Conservation (phyloP, 805 yeast genomes). For the Candida pseudofarinosa region DNA sequence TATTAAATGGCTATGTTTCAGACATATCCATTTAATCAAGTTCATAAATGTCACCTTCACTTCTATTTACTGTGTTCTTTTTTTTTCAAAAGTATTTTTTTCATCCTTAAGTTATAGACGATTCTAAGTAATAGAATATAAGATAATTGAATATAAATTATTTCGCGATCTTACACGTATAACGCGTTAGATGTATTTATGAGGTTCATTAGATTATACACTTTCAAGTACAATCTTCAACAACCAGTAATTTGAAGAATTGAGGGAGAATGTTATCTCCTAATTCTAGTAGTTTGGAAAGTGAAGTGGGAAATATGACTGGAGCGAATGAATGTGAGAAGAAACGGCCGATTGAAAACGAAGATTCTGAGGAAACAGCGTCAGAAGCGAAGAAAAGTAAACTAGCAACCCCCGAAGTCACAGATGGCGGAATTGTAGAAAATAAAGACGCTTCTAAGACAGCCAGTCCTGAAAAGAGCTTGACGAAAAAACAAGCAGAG, state of each 20-base stretch:
- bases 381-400: neutral
- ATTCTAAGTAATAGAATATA: no score
- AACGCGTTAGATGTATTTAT: no score
- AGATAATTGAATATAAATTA: no score
- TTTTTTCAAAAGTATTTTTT: no score
- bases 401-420: neutral
- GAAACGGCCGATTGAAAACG: neutral
- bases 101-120: no score
- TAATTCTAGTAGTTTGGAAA: neutral
- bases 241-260: no score
- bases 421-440: neutral
- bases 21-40: no score
- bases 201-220: no score
- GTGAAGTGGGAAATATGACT: neutral
- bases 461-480: constrained; percentile 1
- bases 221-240: no score
- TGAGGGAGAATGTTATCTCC: neutral
- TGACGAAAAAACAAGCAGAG: constrained; percentile 9
- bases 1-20: no score
- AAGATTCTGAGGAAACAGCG: neutral
- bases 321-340: neutral
- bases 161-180: no score
- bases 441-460: neutral
- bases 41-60: neutral
- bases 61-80: neutral